Conservation (phyloP, 129 eudicot genomes). For the Pulicaria dysenterica region DNA sequence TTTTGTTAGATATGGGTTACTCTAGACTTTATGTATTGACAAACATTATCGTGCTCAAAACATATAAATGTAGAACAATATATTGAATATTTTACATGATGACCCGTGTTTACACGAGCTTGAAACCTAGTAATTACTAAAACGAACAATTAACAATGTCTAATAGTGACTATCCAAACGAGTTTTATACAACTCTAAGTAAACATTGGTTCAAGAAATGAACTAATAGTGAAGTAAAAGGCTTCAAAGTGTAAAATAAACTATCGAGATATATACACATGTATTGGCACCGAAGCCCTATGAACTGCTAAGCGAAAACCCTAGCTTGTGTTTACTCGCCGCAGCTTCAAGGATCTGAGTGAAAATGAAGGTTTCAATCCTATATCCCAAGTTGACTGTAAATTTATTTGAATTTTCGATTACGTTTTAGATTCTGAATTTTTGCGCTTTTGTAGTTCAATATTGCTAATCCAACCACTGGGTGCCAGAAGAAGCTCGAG, state of each 20-base stretch:
- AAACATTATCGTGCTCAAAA: no score
- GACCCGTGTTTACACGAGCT: no score
- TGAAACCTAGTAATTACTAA: no score
- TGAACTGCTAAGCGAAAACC: slow-evolving; percentile 23
- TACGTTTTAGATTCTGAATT: background rate
- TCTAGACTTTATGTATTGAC: no score
- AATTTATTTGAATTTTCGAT: background rate
- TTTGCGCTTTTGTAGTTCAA: slow-evolving; percentile 48
- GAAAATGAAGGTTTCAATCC: slow-evolving; percentile 26
- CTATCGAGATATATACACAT: background rate
- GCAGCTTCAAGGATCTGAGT: slow-evolving; percentile 27
- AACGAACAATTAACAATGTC: no score
- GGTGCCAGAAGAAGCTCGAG: slow-evolving; percentile 90
- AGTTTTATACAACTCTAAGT: background rate
- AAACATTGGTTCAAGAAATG: background rate
- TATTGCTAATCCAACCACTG: slow-evolving; percentile 76
- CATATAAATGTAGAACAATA: no score
- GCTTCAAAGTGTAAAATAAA: background rate
- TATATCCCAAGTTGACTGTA: background rate
- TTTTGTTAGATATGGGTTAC: no score
- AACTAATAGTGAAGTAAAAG: background rate
- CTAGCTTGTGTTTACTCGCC: slow-evolving; percentile 19
- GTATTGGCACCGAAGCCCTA: background rate
- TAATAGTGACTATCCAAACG: no score
- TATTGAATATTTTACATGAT: no score